A percentile compares a stretch with the other conserved stretches of the same genome.
phyloP scores from a whole-genome alignment of 495 filamentous ascomycete species.

The Glonium stellatum region DNA sequence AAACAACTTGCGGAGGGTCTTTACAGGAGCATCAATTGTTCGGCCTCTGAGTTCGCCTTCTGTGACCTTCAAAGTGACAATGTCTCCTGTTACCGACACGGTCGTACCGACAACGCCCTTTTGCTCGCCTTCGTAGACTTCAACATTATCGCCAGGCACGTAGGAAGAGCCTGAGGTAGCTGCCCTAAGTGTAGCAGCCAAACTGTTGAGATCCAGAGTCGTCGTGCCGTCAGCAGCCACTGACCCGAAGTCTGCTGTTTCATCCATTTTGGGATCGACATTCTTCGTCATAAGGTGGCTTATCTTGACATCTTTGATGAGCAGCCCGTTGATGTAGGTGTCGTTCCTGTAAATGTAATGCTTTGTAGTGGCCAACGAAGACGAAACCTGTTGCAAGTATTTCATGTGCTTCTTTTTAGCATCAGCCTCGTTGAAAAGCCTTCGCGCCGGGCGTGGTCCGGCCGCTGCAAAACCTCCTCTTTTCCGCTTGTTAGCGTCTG shows the following conservation, averaged over 20 bases:
- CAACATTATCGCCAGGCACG: conserved; percentile 84
- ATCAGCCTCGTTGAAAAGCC: conserved; percentile 88
- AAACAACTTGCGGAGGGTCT: conserved; percentile 89
- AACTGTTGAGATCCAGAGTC: conserved; percentile 81
- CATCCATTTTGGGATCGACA: conserved; percentile 89
- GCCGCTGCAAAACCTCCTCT: conserved; percentile 34
- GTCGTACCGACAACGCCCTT: conserved; percentile 81
- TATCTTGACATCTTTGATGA: conserved; percentile 89
- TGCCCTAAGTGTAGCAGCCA: conserved; percentile 80
- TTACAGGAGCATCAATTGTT: conserved; percentile 84
- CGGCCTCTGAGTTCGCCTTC: conserved; percentile 78
- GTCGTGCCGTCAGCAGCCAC: conserved; percentile 85
- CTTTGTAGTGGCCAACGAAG: conserved; percentile 42
- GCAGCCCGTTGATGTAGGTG: conserved; percentile 85
- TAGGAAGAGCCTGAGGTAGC: conserved; percentile 70
- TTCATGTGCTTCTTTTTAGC: conserved; percentile 81
- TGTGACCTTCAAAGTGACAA: conserved; percentile 81
- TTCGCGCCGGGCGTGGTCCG: conserved; percentile 64
- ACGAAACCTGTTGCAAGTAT: conserved; percentile 42
- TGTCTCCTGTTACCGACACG: conserved; percentile 79
- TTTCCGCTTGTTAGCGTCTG: conserved; percentile 63
- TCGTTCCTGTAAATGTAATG: conserved; percentile 79
- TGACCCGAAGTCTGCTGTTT: conserved; percentile 88
- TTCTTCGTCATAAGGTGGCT: conserved; percentile 73
- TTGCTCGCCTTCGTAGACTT: conserved; percentile 94